These are phyloP conservation scores for Flaveria trinervia DNA, from an alignment of 129 eudicot genomes.

Conservation along the genomic window DNA sequence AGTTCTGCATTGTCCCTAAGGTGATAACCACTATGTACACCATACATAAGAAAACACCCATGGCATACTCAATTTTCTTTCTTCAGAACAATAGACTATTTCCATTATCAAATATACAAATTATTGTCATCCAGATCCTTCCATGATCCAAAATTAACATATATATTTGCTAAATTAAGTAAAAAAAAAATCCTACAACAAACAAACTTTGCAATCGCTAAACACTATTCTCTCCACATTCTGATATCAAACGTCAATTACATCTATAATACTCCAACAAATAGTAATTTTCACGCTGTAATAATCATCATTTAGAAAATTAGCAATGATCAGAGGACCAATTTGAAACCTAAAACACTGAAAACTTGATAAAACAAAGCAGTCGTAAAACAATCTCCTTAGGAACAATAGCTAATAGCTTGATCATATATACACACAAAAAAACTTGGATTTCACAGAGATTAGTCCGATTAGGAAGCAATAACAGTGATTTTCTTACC, in stretches of 20 bases:
- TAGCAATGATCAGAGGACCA: slow-evolving; percentile 12
- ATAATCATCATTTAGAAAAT: background rate
- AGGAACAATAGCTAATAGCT: background rate
- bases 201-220: background rate
- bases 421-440: background rate
- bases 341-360: slow-evolving; percentile 16
- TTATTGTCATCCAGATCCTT: slow-evolving; percentile 11
- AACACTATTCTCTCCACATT: background rate
- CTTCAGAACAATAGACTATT: slow-evolving; percentile 1
- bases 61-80: slow-evolving; percentile 17
- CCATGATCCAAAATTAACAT: slow-evolving; percentile 1
- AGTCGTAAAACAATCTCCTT: slow-evolving; percentile 1
- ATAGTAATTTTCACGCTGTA: background rate
- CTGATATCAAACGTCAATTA: slow-evolving; percentile 10
- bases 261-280: background rate
- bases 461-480: slow-evolving; percentile 1
- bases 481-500: slow-evolving; percentile 20
- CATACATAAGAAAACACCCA: background rate
- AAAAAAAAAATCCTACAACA: background rate
- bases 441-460: slow-evolving; percentile 5
- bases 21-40: slow-evolving; percentile 6
- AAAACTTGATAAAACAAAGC: background rate
- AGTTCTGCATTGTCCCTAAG: background rate
- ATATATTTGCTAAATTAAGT: background rate
- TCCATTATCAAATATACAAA: background rate